Conservation (phyloP, 2,329 filamentous ascomycete genomes). For the Dichotomopilus funicola region DNA sequence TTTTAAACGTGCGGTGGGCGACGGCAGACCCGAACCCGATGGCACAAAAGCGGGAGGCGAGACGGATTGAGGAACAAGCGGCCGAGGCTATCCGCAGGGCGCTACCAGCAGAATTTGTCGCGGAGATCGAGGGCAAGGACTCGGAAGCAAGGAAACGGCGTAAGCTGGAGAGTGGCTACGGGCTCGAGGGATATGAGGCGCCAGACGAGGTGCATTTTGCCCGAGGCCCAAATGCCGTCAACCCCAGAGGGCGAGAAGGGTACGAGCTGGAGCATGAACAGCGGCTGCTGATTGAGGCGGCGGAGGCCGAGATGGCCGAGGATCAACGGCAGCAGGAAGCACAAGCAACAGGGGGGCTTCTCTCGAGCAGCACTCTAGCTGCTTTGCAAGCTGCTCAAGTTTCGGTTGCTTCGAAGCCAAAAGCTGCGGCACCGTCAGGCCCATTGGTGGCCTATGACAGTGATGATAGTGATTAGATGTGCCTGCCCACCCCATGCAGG, state of each 20-base stretch:
- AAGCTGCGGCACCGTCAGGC: constrained; percentile 50
- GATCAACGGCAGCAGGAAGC: constrained; percentile 34
- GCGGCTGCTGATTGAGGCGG: constrained; percentile 50
- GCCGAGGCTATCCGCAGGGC: constrained; percentile 87
- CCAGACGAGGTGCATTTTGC: constrained; percentile 93
- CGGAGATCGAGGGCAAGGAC: constrained; percentile 87
- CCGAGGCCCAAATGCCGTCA: constrained; percentile 62
- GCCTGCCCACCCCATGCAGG: not conserved
- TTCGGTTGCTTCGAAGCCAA: constrained; percentile 47
- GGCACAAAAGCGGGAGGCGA: constrained; percentile 85
- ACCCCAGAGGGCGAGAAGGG: constrained; percentile 51
- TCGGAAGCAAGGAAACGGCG: constrained; percentile 80
- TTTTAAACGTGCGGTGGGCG: constrained; percentile 94
- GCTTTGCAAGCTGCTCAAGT: constrained; percentile 60
- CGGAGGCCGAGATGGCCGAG: constrained; percentile 40
- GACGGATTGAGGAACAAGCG: constrained; percentile 88
- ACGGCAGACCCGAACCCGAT: constrained; percentile 94
- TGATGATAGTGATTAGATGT: constrained; percentile 37
- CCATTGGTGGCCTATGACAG: constrained; percentile 86
- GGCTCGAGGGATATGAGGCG: constrained; percentile 84
- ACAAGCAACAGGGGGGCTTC: constrained; percentile 55
- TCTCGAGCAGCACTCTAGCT: constrained; percentile 75
- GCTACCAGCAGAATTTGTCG: constrained; percentile 81
- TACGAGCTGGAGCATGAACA: constrained; percentile 59
- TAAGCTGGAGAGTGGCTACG: constrained; percentile 84